Evolutionary conservation across 2,329 filamentous ascomycete genomes (phyloP), one percentile per base, ranked within the genome.

Genomic region (Trichoderma breve): DNA sequence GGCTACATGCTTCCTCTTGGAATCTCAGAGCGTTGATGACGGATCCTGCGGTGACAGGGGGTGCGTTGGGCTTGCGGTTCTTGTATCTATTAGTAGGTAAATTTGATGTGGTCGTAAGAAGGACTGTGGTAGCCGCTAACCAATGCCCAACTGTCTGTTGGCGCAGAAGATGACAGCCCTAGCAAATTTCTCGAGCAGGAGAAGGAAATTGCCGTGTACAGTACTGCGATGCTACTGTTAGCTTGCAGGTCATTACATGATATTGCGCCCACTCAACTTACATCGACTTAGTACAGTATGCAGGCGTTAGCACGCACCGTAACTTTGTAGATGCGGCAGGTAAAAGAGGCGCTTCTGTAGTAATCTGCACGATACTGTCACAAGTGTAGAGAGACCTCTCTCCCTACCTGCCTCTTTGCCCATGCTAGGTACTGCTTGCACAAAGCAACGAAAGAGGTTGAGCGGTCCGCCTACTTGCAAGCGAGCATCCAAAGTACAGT

Each of bases 271-370:
- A 26, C 64, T 39, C 26, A 39, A 55, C 32, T 67, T 32, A 32
- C 47, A 58, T 60, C 36, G 55, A 69, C 66, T 6, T 30, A 30
- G 30, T 34, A 36, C 34, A 36, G 34, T 21, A 36, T 69, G 36
- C 55, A 26, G 39, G 57, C 34, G 18, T 15, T 12, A 61, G 66
- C 55, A 51, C 9, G 55, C 51, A 32, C 55, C 8, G 24, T 30
- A 57, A 57, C 24, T 24, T 30, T 32, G 55, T 32, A 36, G 66
- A 69, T 61, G 66, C 55, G 28, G 66, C 36, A 51, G 55, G 55
- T 28, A 26, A 53, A 51, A 39, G 55, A 60, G 66, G 66, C 66
- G 53, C 34, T 58, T 57, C 64, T 67, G 32, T 57, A 39, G 51
- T n/a, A 28, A 51, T 39, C 64, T 67, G 51, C 64, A 67, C 24